A percentile compares a stretch with the other conserved stretches of the same genome.
phyloP scores from a whole-genome alignment of 805 yeast species.

The Metahyphopichia silvanorum region DNA sequence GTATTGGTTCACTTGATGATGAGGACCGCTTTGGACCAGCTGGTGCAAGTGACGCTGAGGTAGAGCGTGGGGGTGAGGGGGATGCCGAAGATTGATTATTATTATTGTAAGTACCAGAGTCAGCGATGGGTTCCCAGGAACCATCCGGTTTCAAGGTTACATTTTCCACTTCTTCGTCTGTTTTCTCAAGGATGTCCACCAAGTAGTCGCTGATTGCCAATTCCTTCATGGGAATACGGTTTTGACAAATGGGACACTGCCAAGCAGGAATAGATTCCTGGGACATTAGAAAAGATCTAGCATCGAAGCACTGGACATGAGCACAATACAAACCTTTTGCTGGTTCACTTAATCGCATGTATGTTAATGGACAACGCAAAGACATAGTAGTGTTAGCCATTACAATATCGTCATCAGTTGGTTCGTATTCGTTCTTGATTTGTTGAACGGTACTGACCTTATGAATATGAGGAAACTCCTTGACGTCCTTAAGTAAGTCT shows the following conservation, averaged over 20 bases:
- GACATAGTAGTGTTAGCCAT: conserved; percentile 65
- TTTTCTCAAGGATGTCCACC: conserved; percentile 52
- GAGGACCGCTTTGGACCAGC: too few species aligned
- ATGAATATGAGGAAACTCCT: conserved; percentile 49
- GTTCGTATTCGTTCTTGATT: conserved; percentile 36
- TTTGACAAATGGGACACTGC: conserved; percentile 83
- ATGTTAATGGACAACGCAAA: conserved; percentile 77
- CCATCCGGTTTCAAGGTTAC: conserved; percentile 74
- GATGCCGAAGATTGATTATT: too few species aligned
- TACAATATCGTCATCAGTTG: conserved; percentile 59
- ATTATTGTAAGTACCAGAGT: conserved; percentile 7
- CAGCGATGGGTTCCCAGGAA: conserved; percentile 50
- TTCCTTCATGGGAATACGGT: conserved; percentile 47
- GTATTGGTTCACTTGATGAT: not conserved
- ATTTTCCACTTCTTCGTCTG: conserved; percentile 56
- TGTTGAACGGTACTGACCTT: conserved; percentile 47
- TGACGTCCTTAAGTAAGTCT: conserved; percentile 14
- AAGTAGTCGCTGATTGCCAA: conserved; percentile 76
- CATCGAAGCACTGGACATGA: conserved; percentile 90
- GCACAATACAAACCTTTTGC: conserved; percentile 66
- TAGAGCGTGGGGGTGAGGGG: too few species aligned
- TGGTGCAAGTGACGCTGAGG: too few species aligned
- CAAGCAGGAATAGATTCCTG: conserved; percentile 82
- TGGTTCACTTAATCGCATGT: conserved; percentile 67
- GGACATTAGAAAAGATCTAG: conserved; percentile 62